Evolutionary conservation across 192 early-diverging fungal genomes (phyloP).

Genomic region (Coemansia sp.): DNA sequence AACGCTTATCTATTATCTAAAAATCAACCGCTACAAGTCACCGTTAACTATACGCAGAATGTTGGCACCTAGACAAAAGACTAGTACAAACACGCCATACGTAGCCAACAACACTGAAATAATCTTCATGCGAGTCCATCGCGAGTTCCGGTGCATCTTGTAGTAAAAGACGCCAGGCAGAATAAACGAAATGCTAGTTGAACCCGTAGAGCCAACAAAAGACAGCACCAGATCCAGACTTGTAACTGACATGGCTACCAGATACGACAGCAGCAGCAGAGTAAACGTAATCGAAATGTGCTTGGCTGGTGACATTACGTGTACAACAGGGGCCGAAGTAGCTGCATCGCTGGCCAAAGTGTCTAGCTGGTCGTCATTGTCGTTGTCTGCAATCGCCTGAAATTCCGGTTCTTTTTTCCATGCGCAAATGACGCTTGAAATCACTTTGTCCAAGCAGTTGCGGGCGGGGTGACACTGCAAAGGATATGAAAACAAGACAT

Average conservation of each 20-base stretch:
- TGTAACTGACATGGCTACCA: constrained; percentile 73
- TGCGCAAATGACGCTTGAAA: constrained; percentile 37
- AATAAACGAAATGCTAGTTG: constrained; percentile 94
- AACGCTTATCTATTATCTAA: not conserved
- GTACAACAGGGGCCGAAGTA: constrained; percentile 26
- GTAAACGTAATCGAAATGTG: constrained; percentile 64
- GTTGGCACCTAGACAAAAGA: constrained; percentile 74
- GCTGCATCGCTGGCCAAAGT: constrained; percentile 19
- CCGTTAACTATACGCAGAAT: constrained; percentile 45
- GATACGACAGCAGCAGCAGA: constrained; percentile 69
- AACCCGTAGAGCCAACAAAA: constrained; percentile 95
- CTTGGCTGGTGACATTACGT: constrained; percentile 52
- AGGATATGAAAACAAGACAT: constrained; percentile 90
- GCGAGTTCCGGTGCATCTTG: constrained; percentile 67
- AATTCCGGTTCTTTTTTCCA: constrained; percentile 38
- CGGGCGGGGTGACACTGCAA: constrained; percentile 92
- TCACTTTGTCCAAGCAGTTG: constrained; percentile 85
- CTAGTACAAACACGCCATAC: constrained; percentile 79
- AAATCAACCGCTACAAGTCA: constrained; percentile 15
- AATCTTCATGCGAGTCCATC: constrained; percentile 68
- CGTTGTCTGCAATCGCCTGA: constrained; percentile 24
- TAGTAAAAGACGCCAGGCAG: constrained; percentile 92
- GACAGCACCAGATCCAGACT: constrained; percentile 83
- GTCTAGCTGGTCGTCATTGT: not conserved
- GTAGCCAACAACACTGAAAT: constrained; percentile 60